These are phyloP conservation scores for Dichotomocladium elegans DNA, from an alignment of 371 early-diverging fungal genomes.

Conservation along the genomic window DNA sequence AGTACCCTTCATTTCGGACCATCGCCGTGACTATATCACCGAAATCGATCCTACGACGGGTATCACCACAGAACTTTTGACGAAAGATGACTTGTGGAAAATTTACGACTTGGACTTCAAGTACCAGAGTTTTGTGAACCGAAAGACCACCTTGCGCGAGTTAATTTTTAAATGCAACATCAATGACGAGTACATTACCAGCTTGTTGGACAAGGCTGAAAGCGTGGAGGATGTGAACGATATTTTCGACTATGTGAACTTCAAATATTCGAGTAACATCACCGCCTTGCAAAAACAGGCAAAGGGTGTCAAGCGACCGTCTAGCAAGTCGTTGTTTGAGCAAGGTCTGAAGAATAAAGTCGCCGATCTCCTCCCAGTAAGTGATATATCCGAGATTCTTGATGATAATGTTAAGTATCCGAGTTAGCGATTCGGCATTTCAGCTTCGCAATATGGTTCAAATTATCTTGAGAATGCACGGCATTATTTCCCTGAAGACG, in stretches of 20 bases:
- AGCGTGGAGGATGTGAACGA: conserved; percentile 76
- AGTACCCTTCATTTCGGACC: conserved; percentile 87
- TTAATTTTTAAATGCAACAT: conserved; percentile 44
- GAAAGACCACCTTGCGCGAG: conserved; percentile 43
- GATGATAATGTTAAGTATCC: neutral
- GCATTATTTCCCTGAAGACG: conserved; percentile 57
- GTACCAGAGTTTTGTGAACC: conserved; percentile 67
- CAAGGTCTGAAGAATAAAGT: conserved; percentile 44
- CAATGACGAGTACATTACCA: conserved; percentile 47
- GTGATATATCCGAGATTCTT: neutral
- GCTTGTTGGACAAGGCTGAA: conserved; percentile 43
- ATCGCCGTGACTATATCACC: conserved; percentile 83
- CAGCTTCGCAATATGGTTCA: conserved; percentile 64
- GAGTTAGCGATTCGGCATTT: conserved; percentile 45
- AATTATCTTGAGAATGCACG: conserved; percentile 56
- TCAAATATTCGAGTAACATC: conserved; percentile 61
- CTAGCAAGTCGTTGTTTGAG: conserved; percentile 32
- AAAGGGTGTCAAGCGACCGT: conserved; percentile 41
- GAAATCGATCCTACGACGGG: conserved; percentile 39
- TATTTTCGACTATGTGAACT: conserved; percentile 69
- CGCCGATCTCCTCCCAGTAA: conserved; percentile 53
- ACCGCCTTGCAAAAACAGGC: conserved; percentile 46
- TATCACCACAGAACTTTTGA: conserved; percentile 51
- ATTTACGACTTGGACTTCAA: conserved; percentile 84
- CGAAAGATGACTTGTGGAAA: conserved; percentile 78